A percentile compares a stretch with the other conserved stretches of the same genome.
These are phyloP conservation scores for Colletotrichum euphorbiae DNA, from an alignment of 2,329 filamentous ascomycete species.

Conservation along the genomic window DNA sequence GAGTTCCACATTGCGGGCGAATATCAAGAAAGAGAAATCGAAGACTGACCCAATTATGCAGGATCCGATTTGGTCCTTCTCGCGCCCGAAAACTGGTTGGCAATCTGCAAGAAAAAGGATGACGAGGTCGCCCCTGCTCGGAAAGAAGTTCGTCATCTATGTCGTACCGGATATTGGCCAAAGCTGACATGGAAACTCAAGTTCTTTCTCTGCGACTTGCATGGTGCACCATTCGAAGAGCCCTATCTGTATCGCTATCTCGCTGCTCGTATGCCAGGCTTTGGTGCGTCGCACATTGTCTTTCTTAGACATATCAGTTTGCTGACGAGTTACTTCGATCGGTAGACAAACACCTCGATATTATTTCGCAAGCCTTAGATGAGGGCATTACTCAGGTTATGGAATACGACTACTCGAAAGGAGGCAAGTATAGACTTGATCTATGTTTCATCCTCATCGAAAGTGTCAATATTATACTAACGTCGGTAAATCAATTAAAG, in stretches of 20 bases:
- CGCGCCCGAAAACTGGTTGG: slow-evolving; percentile 26
- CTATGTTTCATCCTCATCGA: too few relatives aligned
- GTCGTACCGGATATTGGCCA: fast-evolving
- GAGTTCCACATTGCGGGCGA: not conserved
- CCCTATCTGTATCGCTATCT: slow-evolving; percentile 28
- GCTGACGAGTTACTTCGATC: not conserved
- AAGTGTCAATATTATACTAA: too few relatives aligned
- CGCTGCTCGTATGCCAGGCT: slow-evolving; percentile 28
- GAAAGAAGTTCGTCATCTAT: slow-evolving; percentile 16
- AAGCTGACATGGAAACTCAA: slow-evolving; percentile 5
- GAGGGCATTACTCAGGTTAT: slow-evolving; percentile 18
- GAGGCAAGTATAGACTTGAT: too few relatives aligned
- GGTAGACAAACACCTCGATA: slow-evolving; percentile 23
- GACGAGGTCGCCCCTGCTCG: slow-evolving; percentile 29
- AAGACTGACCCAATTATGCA: not conserved
- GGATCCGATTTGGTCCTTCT: slow-evolving; percentile 31
- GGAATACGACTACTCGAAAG: not conserved
- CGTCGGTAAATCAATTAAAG: too few relatives aligned
- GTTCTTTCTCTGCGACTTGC: slow-evolving; percentile 32
- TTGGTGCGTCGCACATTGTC: not conserved
- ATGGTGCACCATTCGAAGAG: slow-evolving; percentile 33
- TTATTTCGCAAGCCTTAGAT: slow-evolving; percentile 28
- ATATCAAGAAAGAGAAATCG: too few relatives aligned
- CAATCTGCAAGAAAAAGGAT: slow-evolving; percentile 34
- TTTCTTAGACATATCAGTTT: fast-evolving